Evolutionary conservation across 768 basidiomycete species (phyloP), one percentile per base, ranked within the genome.

Genomic region (Macrolepiota fuliginosa): DNA sequence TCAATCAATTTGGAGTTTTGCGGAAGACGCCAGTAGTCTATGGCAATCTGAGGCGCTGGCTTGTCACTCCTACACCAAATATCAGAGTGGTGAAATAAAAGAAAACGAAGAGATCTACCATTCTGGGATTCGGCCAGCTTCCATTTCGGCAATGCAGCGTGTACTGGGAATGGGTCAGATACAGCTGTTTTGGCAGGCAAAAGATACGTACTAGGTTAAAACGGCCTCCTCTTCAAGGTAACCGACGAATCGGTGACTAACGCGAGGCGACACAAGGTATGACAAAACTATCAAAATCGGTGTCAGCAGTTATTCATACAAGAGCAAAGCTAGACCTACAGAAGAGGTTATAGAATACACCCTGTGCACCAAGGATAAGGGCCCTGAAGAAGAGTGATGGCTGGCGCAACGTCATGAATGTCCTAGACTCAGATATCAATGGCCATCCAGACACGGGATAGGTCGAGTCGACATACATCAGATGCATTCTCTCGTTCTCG

Each of bases 401-500:
- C 58, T 92, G 80, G 37, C 87, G 84, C 63, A 98, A 79, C 6
- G 93, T 91, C 92, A 98, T 92, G 77, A 98, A 99, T 1, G 96
- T 97, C 87, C 92, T 91, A 58, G 45, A 56, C 66, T 63, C 22
- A 52, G 55, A 50, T 63, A 60, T 54, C 63, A 19, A 37, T 29
- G 25, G 17, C 35, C 7, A 22, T 50, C 32, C 15, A 27, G 9
- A 3, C 24, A 2, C 24, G 12, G 10, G 10, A 24, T 40, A 42
- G 22, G 25, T 10, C 36, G 19, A 57, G 17, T 42, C 47, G 25
- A 72, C 83, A 68, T 62, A 92, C 90, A 96, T 91, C 56, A 96
- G 80, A 73, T 96, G 94, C 92, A 97, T 96, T 37, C 96, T 81
- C 76, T 99, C 96, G 71, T 98, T 98, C 71, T 98, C 94, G 12